A percentile compares a stretch with the other conserved stretches of the same genome.
These are phyloP conservation scores for Ilex asprella DNA, from an alignment of 257 asterid genomes.

Conservation along the genomic window DNA sequence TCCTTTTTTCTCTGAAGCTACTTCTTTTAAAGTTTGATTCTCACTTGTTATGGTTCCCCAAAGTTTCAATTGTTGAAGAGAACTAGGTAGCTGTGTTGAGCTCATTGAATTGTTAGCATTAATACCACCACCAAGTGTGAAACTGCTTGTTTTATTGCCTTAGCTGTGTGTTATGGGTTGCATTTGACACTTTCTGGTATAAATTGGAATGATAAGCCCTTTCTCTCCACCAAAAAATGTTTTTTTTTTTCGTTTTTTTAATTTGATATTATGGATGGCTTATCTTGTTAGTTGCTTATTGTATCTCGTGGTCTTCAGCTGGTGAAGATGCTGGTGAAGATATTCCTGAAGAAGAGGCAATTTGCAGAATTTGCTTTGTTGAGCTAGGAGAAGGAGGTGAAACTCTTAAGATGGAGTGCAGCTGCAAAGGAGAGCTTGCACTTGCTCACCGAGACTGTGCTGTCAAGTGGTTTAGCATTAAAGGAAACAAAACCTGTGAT, in stretches of 20 bases:
- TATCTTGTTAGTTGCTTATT: neutral
- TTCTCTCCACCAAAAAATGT: neutral
- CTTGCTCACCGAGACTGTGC: slow-evolving; percentile 96
- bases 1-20: no score
- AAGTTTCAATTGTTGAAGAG: neutral
- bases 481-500: slow-evolving; percentile 92
- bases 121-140: no score
- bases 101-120: no score
- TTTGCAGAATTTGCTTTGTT: slow-evolving; percentile 87
- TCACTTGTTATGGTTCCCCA: neutral
- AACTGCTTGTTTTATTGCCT: no score
- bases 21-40: no score
- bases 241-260: slow-evolving; percentile 4
- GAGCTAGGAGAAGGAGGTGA: slow-evolving; percentile 96
- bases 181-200: no score
- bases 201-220: no score
- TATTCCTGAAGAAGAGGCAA: slow-evolving; percentile 60
- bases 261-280: neutral
- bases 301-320: slow-evolving; percentile 18
- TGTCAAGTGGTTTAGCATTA: slow-evolving; percentile 89
- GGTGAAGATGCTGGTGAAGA: slow-evolving; percentile 33
- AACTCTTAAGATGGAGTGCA: slow-evolving; percentile 91
- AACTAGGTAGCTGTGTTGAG: no score
- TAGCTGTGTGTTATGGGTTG: no score
- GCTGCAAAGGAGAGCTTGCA: slow-evolving; percentile 98